phyloP scores from a whole-genome alignment of 2,329 filamentous ascomycete species.

The Ceratocystis cacaofunesta region DNA sequence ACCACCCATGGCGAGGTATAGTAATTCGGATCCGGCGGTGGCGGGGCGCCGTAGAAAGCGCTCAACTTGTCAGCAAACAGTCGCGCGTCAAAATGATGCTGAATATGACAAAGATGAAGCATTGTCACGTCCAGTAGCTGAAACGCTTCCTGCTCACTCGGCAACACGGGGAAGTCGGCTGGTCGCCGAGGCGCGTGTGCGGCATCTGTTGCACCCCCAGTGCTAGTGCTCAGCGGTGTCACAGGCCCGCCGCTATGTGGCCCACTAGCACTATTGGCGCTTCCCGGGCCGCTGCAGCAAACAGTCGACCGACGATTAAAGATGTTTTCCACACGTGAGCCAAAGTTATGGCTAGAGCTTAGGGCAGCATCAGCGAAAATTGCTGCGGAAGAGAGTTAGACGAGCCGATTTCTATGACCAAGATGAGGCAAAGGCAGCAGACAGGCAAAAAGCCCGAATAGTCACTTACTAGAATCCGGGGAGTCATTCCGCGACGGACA shows the following conservation, averaged over 20 bases:
- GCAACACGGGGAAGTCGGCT: conserved; percentile 11
- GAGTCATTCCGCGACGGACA: conserved; percentile 13
- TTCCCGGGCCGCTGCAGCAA: neutral
- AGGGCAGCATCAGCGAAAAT: conserved; percentile 18
- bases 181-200: neutral
- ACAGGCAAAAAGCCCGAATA: neutral
- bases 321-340: conserved; percentile 18
- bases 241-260: conserved; percentile 7
- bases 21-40: conserved; percentile 6
- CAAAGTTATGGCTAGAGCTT: conserved; percentile 18
- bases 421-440: neutral
- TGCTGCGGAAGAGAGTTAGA: conserved; percentile 5
- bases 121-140: conserved; percentile 19
- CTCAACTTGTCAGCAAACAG: conserved; percentile 15
- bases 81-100: conserved; percentile 20
- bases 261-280: neutral
- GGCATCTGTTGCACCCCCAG: neutral
- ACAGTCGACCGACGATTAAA: conserved; percentile 16
- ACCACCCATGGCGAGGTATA: conserved; percentile 16
- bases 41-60: conserved; percentile 9
- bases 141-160: conserved; percentile 18
- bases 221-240: neutral
- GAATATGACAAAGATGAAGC: conserved; percentile 20
- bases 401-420: too few species aligned
- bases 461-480: conserved; percentile 12